phyloP scores from a whole-genome alignment of 75 land plant genomes.

The Sequoiadendron giganteum region DNA sequence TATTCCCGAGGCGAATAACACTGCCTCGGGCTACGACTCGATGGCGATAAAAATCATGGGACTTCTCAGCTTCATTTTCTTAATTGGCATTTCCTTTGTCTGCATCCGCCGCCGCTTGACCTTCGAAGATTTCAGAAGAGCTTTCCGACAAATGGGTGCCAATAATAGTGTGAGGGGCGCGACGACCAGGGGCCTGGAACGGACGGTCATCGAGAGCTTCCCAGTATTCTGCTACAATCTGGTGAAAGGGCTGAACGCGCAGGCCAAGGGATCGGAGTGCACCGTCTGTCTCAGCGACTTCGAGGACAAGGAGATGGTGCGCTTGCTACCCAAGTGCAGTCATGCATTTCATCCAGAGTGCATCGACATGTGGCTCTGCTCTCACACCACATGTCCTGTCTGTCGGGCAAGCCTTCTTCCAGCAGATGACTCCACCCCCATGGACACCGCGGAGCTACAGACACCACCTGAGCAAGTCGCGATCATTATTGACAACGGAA shows the following conservation, averaged over 20 bases:
- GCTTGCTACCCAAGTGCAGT: conserved; percentile 36
- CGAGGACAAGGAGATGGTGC: conserved; percentile 18
- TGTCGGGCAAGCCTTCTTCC: conserved; percentile 25
- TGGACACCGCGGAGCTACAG: neutral
- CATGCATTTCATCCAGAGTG: conserved; percentile 37
- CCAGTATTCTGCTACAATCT: conserved; percentile 6
- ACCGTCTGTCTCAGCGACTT: conserved; percentile 38
- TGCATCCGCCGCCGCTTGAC: conserved; percentile 21
- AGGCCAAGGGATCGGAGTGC: conserved; percentile 21
- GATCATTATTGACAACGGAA: no score
- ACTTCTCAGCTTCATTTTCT: conserved; percentile 18
- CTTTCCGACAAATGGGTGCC: neutral
- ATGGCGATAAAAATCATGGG: conserved; percentile 25
- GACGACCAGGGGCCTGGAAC: neutral
- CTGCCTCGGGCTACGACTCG: neutral
- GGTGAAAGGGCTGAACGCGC: neutral
- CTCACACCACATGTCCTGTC: conserved; percentile 39
- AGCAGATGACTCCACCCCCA: neutral
- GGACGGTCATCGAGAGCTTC: neutral
- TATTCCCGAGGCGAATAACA: neutral
- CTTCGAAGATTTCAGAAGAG: neutral
- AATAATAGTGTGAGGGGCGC: neutral
- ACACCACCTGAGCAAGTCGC: neutral
- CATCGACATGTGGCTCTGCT: conserved; percentile 35
- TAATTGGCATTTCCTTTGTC: conserved; percentile 19